These are phyloP conservation scores for Elsinoe batatas DNA, from an alignment of 2,329 filamentous ascomycete species.

Conservation along the genomic window DNA sequence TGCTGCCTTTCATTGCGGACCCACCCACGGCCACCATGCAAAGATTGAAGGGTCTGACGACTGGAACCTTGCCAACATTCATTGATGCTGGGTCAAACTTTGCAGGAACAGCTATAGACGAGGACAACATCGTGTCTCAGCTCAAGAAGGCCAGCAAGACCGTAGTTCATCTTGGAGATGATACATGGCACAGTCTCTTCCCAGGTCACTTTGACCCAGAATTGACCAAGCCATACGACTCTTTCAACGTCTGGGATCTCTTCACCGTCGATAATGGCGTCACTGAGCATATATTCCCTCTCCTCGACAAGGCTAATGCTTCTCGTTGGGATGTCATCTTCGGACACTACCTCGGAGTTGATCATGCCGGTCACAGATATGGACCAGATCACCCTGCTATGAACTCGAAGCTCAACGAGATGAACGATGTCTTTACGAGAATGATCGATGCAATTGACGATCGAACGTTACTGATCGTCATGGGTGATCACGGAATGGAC, in stretches of 20 bases:
- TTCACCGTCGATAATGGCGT: conserved; percentile 96
- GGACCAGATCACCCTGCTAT: conserved; percentile 89
- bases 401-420: conserved; percentile 80
- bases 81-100: conserved; percentile 92
- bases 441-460: conserved; percentile 68
- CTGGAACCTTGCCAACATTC: conserved; percentile 89
- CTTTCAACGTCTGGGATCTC: conserved; percentile 96
- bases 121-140: conserved; percentile 68
- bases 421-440: conserved; percentile 69
- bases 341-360: conserved; percentile 87
- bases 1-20: conserved; percentile 93
- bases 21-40: conserved; percentile 91
- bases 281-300: conserved; percentile 76
- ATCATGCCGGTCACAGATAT: conserved; percentile 94
- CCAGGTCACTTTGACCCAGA: conserved; percentile 85
- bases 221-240: conserved; percentile 83
- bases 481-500: conserved; percentile 99
- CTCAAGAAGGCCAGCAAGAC: conserved; percentile 57
- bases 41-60: conserved; percentile 85
- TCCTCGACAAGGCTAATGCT: conserved; percentile 56
- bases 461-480: conserved; percentile 78
- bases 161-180: conserved; percentile 90
- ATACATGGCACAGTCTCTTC: conserved; percentile 92
- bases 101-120: conserved; percentile 86
- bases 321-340: conserved; percentile 87